Conservation (phyloP, 306 rosid species). For the Parietaria judaica region DNA sequence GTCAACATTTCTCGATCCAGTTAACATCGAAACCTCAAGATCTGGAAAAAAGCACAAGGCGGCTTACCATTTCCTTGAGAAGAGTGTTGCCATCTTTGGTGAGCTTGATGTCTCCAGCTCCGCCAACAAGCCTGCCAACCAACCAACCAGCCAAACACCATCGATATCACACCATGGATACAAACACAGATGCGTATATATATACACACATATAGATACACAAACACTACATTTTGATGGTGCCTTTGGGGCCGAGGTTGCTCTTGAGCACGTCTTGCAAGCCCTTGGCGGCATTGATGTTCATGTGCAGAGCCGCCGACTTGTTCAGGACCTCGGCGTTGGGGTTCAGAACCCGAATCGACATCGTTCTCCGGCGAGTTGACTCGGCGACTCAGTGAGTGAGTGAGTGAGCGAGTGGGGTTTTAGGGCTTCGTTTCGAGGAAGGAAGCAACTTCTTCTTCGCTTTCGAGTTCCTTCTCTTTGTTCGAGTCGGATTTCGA, state of each 20-base stretch:
- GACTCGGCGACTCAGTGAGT: background rate
- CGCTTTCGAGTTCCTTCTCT: background rate
- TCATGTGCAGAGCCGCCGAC: constrained; percentile 93
- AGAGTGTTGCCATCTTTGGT: constrained; percentile 97
- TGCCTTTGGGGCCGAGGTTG: constrained; percentile 96
- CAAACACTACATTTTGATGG: constrained; percentile 64
- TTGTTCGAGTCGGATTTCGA: background rate
- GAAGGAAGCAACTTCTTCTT: constrained; percentile 15
- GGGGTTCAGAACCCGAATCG: constrained; percentile 70
- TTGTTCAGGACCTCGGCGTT: constrained; percentile 97
- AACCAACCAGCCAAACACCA: background rate
- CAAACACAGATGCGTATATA: background rate
- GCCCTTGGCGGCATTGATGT: constrained; percentile 97
- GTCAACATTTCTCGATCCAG: background rate
- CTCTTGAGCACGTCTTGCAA: constrained; percentile 86
- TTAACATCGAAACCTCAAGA: constrained; percentile 8
- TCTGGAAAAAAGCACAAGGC: constrained; percentile 12
- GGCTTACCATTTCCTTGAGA: constrained; percentile 77
- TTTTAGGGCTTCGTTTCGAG: background rate
- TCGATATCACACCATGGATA: background rate
- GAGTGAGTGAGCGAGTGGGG: background rate
- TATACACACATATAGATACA: background rate
- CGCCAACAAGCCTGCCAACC: constrained; percentile 80
- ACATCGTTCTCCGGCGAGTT: constrained; percentile 34
- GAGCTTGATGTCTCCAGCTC: constrained; percentile 91